Evolutionary conservation across 169 alveolate species (phyloP).

Genomic region (Plasmodium cynomolgi): DNA sequence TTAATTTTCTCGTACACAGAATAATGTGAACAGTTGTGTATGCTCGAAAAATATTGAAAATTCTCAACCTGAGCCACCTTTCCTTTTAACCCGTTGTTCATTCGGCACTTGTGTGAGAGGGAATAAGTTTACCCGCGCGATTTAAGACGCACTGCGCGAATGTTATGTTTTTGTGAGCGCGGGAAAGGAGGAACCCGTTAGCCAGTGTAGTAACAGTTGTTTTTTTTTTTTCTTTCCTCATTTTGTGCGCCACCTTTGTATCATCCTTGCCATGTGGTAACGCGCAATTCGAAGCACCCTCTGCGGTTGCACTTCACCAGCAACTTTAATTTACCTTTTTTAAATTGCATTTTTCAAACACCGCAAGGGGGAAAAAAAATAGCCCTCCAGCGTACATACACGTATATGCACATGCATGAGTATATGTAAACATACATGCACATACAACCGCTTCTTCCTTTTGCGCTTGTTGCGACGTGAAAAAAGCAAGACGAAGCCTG

Average conservation of each 20-base stretch:
- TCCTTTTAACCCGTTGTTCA: constrained; percentile 6
- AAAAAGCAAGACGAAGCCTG: neutral
- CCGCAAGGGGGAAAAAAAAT: neutral
- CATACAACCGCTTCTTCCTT: neutral
- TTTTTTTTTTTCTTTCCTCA: constrained; percentile 3
- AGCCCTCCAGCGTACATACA: neutral
- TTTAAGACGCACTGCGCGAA: constrained; percentile 2
- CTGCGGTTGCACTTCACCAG: neutral
- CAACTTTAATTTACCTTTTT: neutral
- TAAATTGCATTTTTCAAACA: constrained; percentile 7
- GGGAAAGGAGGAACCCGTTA: constrained; percentile 2
- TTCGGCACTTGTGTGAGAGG: constrained; percentile 6
- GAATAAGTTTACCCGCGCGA: neutral
- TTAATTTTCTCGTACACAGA: neutral
- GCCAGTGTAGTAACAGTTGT: neutral
- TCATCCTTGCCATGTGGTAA: neutral
- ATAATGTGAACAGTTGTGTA: neutral
- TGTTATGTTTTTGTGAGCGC: neutral
- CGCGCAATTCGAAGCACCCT: neutral
- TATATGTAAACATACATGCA: neutral
- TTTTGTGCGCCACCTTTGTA: neutral
- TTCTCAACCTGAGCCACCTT: constrained; percentile 6
- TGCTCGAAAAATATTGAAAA: neutral
- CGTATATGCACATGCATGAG: neutral
- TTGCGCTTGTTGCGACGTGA: neutral